A percentile compares a stretch with the other conserved stretches of the same genome.
These are phyloP conservation scores for Rhynchosporium agropyri DNA, from an alignment of 2,329 filamentous ascomycete species.

Conservation along the genomic window DNA sequence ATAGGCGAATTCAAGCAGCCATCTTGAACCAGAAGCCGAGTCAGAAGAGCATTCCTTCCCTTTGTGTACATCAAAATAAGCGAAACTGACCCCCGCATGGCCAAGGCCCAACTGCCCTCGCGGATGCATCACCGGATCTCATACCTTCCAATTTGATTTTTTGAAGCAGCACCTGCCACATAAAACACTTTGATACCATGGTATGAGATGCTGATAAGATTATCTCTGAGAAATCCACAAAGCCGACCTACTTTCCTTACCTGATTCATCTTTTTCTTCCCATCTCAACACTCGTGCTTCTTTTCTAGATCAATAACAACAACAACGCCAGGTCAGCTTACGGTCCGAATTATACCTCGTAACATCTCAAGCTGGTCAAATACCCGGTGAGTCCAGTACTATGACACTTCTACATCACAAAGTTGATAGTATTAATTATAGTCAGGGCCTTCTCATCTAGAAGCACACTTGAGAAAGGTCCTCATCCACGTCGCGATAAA, in stretches of 20 bases:
- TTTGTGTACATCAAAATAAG: not conserved
- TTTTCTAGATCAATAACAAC: not conserved
- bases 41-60: not conserved
- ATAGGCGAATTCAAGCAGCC: not conserved
- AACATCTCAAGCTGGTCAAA: not conserved
- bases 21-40: not conserved
- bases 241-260: not conserved
- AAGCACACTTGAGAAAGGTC: no score
- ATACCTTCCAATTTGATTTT: not conserved
- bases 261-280: not conserved
- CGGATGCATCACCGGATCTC: not conserved
- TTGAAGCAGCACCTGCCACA: not conserved
- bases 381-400: no score
- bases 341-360: not conserved
- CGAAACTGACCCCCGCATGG: not conserved
- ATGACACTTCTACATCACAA: no score
- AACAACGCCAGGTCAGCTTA: not conserved
- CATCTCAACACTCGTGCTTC: not conserved
- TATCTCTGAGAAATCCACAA: not conserved
- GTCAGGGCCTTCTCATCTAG: no score
- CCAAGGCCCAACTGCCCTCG: not conserved
- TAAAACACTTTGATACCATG: not conserved
- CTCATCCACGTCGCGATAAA: not conserved
- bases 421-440: no score
- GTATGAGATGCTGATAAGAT: not conserved